A percentile compares a stretch with the other conserved stretches of the same genome.
Evolutionary conservation across 2,329 filamentous ascomycete species (phyloP).

Genomic region (Leptographium wingfieldii): DNA sequence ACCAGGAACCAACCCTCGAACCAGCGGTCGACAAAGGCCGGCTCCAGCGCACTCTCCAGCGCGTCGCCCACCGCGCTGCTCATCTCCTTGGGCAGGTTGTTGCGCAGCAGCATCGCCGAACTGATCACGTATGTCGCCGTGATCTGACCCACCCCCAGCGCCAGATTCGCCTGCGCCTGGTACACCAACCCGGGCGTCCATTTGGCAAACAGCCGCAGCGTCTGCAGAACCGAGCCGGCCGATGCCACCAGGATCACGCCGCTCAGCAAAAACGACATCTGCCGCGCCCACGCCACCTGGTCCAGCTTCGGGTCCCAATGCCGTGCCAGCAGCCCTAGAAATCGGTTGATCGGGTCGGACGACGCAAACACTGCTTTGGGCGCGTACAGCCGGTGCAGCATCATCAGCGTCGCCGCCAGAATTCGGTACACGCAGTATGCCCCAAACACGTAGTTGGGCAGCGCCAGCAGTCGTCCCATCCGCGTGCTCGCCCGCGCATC

Average conservation of each 20-base stretch:
- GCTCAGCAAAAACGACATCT: constrained; percentile 72
- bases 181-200: constrained; percentile 60
- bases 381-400: constrained; percentile 45
- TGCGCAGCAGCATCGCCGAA: constrained; percentile 61
- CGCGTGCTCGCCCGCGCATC: constrained; percentile 56
- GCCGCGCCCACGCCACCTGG: constrained; percentile 69
- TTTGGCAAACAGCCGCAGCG: constrained; percentile 66
- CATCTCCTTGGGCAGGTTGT: constrained; percentile 66
- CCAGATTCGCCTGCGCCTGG: constrained; percentile 64
- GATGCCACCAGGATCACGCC: constrained; percentile 73
- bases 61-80: constrained; percentile 67
- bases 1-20: constrained; percentile 79
- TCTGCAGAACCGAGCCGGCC: constrained; percentile 75
- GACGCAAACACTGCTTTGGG: constrained; percentile 44
- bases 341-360: constrained; percentile 72
- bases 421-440: constrained; percentile 80
- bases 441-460: constrained; percentile 57
- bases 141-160: constrained; percentile 68
- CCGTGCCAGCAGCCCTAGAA: constrained; percentile 65
- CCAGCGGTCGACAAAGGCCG: constrained; percentile 65
- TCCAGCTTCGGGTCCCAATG: constrained; percentile 78
- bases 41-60: constrained; percentile 62
- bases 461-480: constrained; percentile 49
- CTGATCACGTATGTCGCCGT: constrained; percentile 77
- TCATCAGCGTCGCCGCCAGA: constrained; percentile 55